Evolutionary conservation across 2,329 filamentous ascomycete species (phyloP).

Genomic region (Colletotrichum sojae): DNA sequence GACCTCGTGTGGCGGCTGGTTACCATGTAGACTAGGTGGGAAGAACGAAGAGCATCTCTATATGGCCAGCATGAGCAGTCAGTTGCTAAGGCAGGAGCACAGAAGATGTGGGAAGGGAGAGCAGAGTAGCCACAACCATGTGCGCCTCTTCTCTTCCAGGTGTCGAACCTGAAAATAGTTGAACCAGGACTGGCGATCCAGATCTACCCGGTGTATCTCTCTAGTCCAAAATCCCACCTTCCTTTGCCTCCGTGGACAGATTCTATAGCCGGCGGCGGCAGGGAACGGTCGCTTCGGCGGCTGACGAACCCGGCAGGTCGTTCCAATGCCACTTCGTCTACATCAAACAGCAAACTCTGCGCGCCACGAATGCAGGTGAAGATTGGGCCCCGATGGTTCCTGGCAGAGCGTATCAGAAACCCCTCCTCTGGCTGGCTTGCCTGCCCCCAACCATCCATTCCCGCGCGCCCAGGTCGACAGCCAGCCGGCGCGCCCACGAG

Average conservation of each 20-base stretch:
- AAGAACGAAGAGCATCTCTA: too few species aligned
- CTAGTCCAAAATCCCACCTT: not conserved
- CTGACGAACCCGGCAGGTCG: constrained; percentile 7
- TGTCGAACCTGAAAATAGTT: not conserved
- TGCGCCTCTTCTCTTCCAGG: not conserved
- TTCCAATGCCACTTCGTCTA: not conserved
- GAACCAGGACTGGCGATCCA: not conserved
- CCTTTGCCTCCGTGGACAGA: constrained; percentile 1
- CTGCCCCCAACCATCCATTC: not conserved
- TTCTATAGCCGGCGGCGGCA: not conserved
- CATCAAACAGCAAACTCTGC: constrained; percentile 8
- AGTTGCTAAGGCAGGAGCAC: not conserved
- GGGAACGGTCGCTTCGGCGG: not conserved
- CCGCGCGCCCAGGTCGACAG: not conserved
- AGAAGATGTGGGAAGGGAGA: not conserved
- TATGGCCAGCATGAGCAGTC: not conserved
- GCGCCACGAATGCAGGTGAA: constrained; percentile 6
- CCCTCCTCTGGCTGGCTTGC: not conserved
- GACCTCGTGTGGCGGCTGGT: not conserved
- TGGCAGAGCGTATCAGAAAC: constrained; percentile 16
- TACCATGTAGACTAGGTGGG: not conserved
- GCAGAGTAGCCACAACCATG: too few species aligned
- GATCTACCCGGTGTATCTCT: not conserved
- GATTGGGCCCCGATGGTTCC: constrained; percentile 13
- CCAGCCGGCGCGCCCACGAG: not conserved